Evolutionary conservation across 2,329 filamentous ascomycete species (phyloP), one percentile per base, ranked within the genome.

Genomic region (Claviceps sp.): DNA sequence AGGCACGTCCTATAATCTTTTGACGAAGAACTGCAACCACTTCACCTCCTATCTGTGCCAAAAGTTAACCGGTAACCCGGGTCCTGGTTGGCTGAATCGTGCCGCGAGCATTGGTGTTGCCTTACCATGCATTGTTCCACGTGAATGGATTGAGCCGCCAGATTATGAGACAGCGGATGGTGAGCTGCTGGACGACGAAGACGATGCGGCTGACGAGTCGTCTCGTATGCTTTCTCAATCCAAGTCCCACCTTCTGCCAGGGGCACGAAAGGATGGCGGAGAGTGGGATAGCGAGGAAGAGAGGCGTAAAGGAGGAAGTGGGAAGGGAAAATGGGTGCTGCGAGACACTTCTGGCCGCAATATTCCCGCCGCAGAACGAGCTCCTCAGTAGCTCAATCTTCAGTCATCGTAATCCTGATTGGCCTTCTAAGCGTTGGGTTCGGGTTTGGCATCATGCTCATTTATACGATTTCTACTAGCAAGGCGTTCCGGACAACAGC

Each of bases 11-110:
- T 93, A 94, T 67, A 91, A 93, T 61, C 77, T 94, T 14, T 74
- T 94, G 45, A 88, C 83, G 20, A 82, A 82, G 59, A 94, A 94
- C 67, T 94, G 88, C 75, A 94, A 94, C 65, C 88, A 94, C 65
- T 94, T 94, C 65, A 91, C 87, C 2, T 81, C 81, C 20, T 81
- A 85, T 60, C 75, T 94, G 18, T 89, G 85, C 67, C 74, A 84
- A 63, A 79, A 78, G 58, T 74, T 94, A 51, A 91, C 86, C 2
- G 80, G 82, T 5, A 76, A 79, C 46, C 71, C 81, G 1, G 85
- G 85, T 0, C 88, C 88, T 0, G 69, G 67, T 18, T 94, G 87
- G 85, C 70, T 94, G 51, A 94, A 94, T 62, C 79, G 88, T 52
- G 88, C 88, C 1, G 88, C 88, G n/a, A 84, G 79, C 59, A 87